Evolutionary conservation across 768 basidiomycete genomes (phyloP).

Genomic region (Boletus reticulatus): DNA sequence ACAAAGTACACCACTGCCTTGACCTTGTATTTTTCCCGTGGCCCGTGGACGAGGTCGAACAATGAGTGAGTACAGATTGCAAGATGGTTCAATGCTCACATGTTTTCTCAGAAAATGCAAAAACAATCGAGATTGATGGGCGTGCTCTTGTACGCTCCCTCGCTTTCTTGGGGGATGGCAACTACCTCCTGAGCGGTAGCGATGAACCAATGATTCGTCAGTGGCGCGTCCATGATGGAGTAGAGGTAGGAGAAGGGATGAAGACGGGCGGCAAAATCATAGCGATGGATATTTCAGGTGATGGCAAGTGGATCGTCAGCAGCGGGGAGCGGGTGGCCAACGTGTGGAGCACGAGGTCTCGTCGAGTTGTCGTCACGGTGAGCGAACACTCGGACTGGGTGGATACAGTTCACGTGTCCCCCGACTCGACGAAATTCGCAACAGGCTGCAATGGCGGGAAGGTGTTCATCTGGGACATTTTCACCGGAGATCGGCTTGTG

Average conservation of each 20-base stretch:
- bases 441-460: background rate
- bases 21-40: too few species aligned
- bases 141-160: background rate
- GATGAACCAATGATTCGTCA: background rate
- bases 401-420: background rate
- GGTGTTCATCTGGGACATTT: constrained; percentile 6
- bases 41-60: background rate
- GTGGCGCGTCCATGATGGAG: background rate
- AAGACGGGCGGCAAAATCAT: background rate
- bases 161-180: background rate
- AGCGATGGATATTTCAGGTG: background rate
- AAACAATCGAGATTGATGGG: background rate
- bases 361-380: background rate
- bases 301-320: constrained; percentile 2
- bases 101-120: background rate
- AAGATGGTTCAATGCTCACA: background rate
- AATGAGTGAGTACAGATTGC: background rate
- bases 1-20: background rate
- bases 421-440: constrained; percentile 7
- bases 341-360: background rate
- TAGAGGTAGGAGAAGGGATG: background rate
- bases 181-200: background rate
- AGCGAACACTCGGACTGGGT: background rate
- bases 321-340: background rate
- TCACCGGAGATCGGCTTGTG: background rate